Percentiles rank a stretch among this genome's conserved stretches.
These are phyloP conservation scores for sorghum (Sorghum bicolor) DNA, from an alignment of 176 grass and related monocot species.

Conservation along the genomic window DNA sequence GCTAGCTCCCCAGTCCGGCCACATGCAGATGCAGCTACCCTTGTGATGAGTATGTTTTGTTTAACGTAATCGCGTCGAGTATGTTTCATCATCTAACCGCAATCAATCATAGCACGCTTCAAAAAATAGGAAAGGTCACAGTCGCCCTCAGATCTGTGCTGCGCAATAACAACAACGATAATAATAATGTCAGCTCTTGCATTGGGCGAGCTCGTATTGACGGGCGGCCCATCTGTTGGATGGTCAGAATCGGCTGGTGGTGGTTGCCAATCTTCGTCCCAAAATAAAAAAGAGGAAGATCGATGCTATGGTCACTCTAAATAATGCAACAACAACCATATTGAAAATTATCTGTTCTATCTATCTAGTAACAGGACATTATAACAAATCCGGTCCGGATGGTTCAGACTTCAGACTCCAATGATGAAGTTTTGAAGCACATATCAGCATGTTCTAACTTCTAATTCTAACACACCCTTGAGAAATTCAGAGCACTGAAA, in stretches of 20 bases:
- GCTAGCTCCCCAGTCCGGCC: neutral
- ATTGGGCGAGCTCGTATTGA: constrained; percentile 29
- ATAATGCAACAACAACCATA: neutral
- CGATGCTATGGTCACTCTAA: neutral
- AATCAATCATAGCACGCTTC: constrained; percentile 51
- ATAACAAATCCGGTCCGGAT: neutral
- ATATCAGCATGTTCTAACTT: neutral
- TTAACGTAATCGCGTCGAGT: constrained; percentile 5
- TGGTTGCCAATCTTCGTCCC: constrained; percentile 27
- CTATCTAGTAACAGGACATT: neutral
- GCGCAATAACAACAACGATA: neutral
- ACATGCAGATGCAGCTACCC: constrained; percentile 39
- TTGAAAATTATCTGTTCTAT: neutral
- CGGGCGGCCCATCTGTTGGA: constrained; percentile 26
- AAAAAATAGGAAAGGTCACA: constrained; percentile 34
- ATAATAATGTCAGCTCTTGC: neutral
- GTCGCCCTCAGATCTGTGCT: constrained; percentile 22
- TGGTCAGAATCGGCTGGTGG: constrained; percentile 29
- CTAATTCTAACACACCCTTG: neutral
- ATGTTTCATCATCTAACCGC: constrained; percentile 40
- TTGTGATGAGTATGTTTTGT: constrained; percentile 36
- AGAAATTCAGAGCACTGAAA: neutral
- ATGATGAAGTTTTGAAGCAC: neutral
- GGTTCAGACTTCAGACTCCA: neutral
- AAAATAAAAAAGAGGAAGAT: neutral